Percentiles rank a stretch among this genome's conserved stretches.
Conservation (phyloP, 1,284 basidiomycete genomes). For the Melampsora larici-populina region DNA sequence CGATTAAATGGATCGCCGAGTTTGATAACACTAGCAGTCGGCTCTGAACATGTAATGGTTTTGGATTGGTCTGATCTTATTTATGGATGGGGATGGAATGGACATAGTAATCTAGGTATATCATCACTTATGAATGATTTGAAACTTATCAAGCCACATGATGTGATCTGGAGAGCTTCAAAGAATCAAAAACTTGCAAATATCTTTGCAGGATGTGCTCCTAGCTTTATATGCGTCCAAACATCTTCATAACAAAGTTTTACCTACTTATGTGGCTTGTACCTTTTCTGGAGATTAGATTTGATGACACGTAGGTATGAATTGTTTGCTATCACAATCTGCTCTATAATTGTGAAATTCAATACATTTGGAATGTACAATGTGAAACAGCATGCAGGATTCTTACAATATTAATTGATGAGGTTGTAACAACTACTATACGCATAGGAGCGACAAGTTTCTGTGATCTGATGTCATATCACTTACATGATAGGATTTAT, state of each 20-base stretch:
- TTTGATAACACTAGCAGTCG: not conserved
- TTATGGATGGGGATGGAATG: conserved; percentile 42
- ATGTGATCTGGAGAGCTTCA: not conserved
- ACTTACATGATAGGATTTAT: conserved; percentile 12
- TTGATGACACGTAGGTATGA: too few species aligned
- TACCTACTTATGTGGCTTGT: too few species aligned
- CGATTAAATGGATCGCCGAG: not conserved
- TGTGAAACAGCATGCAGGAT: too few species aligned
- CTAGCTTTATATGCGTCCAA: conserved; percentile 14
- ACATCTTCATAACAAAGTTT: not conserved
- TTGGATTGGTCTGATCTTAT: not conserved
- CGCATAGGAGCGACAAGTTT: too few species aligned
- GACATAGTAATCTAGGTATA: conserved; percentile 30
- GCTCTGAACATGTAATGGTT: conserved; percentile 33
- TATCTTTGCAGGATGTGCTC: conserved; percentile 31
- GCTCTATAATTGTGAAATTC: too few species aligned
- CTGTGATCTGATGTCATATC: too few species aligned
- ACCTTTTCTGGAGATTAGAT: too few species aligned
- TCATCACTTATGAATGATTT: not conserved
- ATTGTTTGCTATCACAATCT: too few species aligned
- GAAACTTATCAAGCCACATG: not conserved
- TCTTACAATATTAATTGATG: too few species aligned
- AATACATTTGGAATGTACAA: too few species aligned
- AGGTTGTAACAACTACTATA: too few species aligned
- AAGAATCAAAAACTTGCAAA: not conserved